These are phyloP conservation scores for Erodium texanum DNA, from an alignment of 441 rosid species.

Conservation along the genomic window DNA sequence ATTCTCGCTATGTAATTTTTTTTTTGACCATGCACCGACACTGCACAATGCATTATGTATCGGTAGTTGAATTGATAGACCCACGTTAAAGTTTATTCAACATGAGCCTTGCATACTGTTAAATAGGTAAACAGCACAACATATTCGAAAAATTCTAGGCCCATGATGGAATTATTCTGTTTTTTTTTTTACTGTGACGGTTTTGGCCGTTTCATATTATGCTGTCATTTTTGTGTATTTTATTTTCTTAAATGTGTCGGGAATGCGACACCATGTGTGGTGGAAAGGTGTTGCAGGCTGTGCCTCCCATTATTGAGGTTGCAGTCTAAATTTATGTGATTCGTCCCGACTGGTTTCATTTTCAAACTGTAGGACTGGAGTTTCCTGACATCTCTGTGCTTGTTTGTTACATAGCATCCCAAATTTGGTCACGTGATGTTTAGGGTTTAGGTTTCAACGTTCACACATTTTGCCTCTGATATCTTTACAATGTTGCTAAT, in stretches of 20 bases:
- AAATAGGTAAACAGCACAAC: no score
- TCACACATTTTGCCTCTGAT: no score
- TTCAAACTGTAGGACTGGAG: neutral
- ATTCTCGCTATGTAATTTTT: constrained; percentile 9
- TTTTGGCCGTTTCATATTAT: constrained; percentile 21
- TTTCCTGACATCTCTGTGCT: no score
- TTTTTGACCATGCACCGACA: no score
- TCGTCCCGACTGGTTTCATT: constrained; percentile 8
- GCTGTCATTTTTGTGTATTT: neutral
- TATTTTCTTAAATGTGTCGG: constrained; percentile 21
- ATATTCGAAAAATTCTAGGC: no score
- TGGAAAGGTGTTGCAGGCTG: neutral
- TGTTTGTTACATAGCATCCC: constrained; percentile 4
- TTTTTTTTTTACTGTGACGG: constrained; percentile 19
- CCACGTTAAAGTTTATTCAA: no score
- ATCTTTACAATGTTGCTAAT: no score
- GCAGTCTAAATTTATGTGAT: constrained; percentile 1
- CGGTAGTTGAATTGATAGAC: neutral
- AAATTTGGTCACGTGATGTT: constrained; percentile 19
- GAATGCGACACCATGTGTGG: constrained; percentile 24
- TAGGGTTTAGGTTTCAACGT: no score
- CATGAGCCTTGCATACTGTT: no score
- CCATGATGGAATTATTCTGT: no score
- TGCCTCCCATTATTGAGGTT: constrained; percentile 19
- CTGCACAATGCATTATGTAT: no score